phyloP scores from a whole-genome alignment of 1,284 basidiomycete genomes.

The Rhizoctonia solani region DNA sequence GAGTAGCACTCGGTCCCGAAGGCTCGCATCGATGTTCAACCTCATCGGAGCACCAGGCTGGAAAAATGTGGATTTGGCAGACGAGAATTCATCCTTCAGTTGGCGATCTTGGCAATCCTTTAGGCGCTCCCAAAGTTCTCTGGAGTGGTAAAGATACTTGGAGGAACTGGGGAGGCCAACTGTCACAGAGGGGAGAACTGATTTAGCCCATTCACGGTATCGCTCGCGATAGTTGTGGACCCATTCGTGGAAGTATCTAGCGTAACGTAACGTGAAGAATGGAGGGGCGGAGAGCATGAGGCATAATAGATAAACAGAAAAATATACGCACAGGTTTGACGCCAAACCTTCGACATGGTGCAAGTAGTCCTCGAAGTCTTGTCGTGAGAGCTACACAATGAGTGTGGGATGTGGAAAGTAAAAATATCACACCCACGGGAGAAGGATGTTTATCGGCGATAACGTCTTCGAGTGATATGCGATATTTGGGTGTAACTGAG shows the following conservation, averaged over 20 bases:
- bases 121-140: constrained; percentile 27
- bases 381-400: constrained; percentile 12
- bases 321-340: constrained; percentile 33
- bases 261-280: not conserved
- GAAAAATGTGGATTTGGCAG: constrained; percentile 34
- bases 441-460: too few relatives aligned
- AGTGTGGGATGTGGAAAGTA: too few relatives aligned
- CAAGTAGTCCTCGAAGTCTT: constrained; percentile 35
- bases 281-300: not conserved
- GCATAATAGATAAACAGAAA: not conserved
- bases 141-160: constrained; percentile 5
- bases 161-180: constrained; percentile 19
- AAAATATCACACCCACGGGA: too few relatives aligned
- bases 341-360: constrained; percentile 32
- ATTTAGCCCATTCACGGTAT: constrained; percentile 26
- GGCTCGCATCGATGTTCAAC: constrained; percentile 24
- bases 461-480: too few relatives aligned
- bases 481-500: too few relatives aligned
- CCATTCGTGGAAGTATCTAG: constrained; percentile 35
- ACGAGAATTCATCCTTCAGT: constrained; percentile 9
- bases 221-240: constrained; percentile 27
- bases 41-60: constrained; percentile 12
- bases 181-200: constrained; percentile 18
- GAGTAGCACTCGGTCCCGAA: not conserved
- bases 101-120: constrained; percentile 14